Base-by-base conservation (phyloP, 2,329 filamentous ascomycete genomes). In the Arthrobotrys musiformis region DNA sequence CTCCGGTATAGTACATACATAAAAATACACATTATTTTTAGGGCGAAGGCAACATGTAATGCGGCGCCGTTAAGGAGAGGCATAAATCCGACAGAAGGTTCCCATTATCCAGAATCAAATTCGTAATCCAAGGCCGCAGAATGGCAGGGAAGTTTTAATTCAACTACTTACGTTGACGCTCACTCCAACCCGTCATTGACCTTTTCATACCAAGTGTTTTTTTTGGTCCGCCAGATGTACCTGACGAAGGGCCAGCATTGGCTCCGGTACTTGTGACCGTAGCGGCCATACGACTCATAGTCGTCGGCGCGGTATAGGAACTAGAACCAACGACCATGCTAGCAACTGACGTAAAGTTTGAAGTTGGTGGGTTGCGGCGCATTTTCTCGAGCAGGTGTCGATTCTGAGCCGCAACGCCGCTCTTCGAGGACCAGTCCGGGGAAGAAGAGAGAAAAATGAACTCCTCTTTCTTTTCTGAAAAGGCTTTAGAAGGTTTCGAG, bases 191-290 rank as follows among this genome's bases (percentile, higher is more conserved):
- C 78, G 86, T 84, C 83, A 88, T 84, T 63, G 84, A 86, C 64
- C 85, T 82, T 72, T 85, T 83, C 74, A 86, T 83, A 1, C 87
- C 87, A 67, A 88, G 78, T n/a, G 86, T 87, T 78, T 84, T 84
- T 15, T 33, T 35, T 30, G 74, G 62, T 58, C 81, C 83, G 35
- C 70, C 35, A 46, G 33, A 58, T 0, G 70, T 33, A 48, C 80
- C 78, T 5, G 60, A 22, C 19, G 50, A 66, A 13, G 50, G 15
- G 11, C 19, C 22, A 26, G 61, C 40, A 4, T 9, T 56, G 26
- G 30, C 1, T 24, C 52, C 33, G 11, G 54, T 8, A 58, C n/a
- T 40, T 13, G 30, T n/a, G 9, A n/a, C 33, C 1, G 46, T 52
- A n/a, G 58, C 33, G 7, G 69, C 22, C 22, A 67, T 70, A 8